Evolutionary conservation across 768 basidiomycete species (phyloP).

Genomic region (Phlebiopsis gigantea): DNA sequence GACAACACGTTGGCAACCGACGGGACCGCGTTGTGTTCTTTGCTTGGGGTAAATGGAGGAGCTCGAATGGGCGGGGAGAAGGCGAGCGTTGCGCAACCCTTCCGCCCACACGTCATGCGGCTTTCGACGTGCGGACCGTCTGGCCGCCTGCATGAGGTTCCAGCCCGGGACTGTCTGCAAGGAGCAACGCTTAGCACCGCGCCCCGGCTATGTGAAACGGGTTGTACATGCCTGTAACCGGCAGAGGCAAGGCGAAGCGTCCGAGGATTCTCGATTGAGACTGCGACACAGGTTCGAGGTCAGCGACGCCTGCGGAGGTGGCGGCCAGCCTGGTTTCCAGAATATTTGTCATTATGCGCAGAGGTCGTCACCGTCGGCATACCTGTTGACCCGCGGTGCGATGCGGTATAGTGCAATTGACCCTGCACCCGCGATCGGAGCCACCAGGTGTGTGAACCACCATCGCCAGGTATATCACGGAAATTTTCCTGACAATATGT

Average conservation of each 20-base stretch:
- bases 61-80: constrained; percentile 1
- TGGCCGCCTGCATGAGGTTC: neutral
- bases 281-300: neutral
- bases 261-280: neutral
- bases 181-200: neutral
- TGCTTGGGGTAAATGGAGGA: too few relatives aligned
- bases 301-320: neutral
- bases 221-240: neutral
- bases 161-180: neutral
- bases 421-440: neutral
- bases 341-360: neutral
- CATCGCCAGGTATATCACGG: neutral
- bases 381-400: neutral
- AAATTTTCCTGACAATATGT: neutral
- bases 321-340: neutral
- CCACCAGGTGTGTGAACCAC: neutral
- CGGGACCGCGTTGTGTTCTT: neutral
- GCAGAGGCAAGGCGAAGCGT: neutral
- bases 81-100: neutral
- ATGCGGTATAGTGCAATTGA: neutral
- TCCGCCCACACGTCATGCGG: neutral
- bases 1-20: constrained; percentile 8
- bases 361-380: neutral
- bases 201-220: neutral
- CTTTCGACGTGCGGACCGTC: neutral